Evolutionary conservation across 495 filamentous ascomycete species (phyloP).

Genomic region (Terfezia claveryi): DNA sequence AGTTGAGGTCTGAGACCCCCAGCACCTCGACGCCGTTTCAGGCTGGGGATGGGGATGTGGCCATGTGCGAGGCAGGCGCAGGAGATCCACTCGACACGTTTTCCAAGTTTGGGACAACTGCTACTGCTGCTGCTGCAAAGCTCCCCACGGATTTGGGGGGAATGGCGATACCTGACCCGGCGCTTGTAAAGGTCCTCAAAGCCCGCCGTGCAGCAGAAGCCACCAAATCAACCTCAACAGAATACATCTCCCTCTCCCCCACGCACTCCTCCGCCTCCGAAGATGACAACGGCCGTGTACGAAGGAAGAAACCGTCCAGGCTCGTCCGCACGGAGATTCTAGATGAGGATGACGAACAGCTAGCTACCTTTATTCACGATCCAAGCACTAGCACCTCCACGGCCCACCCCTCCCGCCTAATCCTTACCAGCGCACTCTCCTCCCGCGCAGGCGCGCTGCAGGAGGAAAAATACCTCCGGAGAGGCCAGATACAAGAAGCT

Average conservation of each 20-base stretch:
- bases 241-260: background rate
- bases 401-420: background rate
- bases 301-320: background rate
- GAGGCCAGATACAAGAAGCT: background rate
- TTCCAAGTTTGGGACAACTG: background rate
- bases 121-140: background rate
- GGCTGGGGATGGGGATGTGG: background rate
- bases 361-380: background rate
- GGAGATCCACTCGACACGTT: background rate
- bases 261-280: background rate
- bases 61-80: background rate
- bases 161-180: slow-evolving; percentile 47
- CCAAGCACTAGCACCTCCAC: background rate
- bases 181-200: slow-evolving; percentile 88
- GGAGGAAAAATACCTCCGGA: background rate
- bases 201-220: slow-evolving; percentile 39
- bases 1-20: slow-evolving; percentile 63
- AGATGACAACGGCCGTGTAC: background rate
- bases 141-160: background rate
- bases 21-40: slow-evolving; percentile 22
- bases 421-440: background rate
- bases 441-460: background rate
- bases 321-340: background rate
- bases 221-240: background rate
- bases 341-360: background rate